Conservation (phyloP, 176 grass and related monocot genomes). For the Ampelocalamus luodianensis region DNA sequence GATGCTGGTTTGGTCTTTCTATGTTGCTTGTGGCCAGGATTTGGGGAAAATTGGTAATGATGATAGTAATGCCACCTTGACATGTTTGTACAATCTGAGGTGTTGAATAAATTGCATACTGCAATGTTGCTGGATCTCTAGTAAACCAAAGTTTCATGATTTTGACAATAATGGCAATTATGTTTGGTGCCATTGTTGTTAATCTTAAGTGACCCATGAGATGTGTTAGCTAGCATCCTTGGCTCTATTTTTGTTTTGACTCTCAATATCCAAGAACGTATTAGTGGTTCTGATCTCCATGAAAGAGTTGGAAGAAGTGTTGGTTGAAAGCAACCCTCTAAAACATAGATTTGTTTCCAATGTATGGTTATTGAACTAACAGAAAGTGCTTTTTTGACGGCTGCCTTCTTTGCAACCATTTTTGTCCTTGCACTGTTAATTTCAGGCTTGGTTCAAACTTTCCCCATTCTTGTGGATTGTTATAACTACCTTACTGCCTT, state of each 20-base stretch:
- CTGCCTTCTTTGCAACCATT: neutral
- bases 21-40: constrained; percentile 2
- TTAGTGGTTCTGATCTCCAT: neutral
- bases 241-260: neutral
- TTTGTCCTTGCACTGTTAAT: neutral
- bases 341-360: neutral
- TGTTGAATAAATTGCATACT: constrained; percentile 20
- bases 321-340: neutral
- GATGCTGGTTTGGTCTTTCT: neutral
- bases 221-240: neutral
- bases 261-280: neutral
- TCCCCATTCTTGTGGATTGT: neutral
- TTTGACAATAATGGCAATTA: neutral
- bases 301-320: neutral
- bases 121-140: neutral
- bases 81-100: neutral
- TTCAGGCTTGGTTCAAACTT: neutral
- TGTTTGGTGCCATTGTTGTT: neutral
- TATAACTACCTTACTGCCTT: neutral
- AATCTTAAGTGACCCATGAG: neutral
- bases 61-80: neutral
- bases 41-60: neutral
- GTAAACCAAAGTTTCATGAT: neutral
- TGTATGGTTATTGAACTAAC: neutral
- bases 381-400: neutral